Percentiles rank a stretch among this genome's conserved stretches.
phyloP scores from a whole-genome alignment of 2,329 filamentous ascomycete genomes.

The Metarhizium robertsii region DNA sequence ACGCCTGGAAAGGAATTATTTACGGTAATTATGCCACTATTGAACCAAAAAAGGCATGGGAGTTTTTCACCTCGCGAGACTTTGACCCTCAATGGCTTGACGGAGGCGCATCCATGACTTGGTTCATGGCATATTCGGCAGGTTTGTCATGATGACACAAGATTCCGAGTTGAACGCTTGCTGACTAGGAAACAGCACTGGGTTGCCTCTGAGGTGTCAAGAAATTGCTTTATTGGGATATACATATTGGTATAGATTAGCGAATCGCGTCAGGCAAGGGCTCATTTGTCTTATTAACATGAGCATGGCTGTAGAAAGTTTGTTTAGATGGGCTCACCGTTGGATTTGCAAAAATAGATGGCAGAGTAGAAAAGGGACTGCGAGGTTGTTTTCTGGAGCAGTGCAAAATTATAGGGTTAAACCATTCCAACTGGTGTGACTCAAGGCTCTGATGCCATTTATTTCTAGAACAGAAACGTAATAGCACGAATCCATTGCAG shows the following conservation, averaged over 20 bases:
- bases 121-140: conserved; percentile 74
- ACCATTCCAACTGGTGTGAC: no score
- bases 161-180: conserved; percentile 11
- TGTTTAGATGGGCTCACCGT: no score
- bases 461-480: no score
- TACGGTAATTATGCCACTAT: conserved; percentile 74
- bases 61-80: conserved; percentile 59
- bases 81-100: conserved; percentile 67
- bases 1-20: conserved; percentile 80
- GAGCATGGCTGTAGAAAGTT: no score
- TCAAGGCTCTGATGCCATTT: no score
- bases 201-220: conserved; percentile 1
- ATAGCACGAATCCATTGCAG: no score
- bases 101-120: conserved; percentile 73
- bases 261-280: not conserved
- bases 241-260: not conserved
- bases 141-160: conserved; percentile 34
- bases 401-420: no score
- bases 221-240: not conserved
- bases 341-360: no score
- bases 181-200: conserved; percentile 5
- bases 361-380: no score
- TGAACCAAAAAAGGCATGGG: conserved; percentile 59
- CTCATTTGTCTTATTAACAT: no score
- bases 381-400: no score